Conservation (phyloP, 768 basidiomycete genomes). For the Auricularia heimuer region DNA sequence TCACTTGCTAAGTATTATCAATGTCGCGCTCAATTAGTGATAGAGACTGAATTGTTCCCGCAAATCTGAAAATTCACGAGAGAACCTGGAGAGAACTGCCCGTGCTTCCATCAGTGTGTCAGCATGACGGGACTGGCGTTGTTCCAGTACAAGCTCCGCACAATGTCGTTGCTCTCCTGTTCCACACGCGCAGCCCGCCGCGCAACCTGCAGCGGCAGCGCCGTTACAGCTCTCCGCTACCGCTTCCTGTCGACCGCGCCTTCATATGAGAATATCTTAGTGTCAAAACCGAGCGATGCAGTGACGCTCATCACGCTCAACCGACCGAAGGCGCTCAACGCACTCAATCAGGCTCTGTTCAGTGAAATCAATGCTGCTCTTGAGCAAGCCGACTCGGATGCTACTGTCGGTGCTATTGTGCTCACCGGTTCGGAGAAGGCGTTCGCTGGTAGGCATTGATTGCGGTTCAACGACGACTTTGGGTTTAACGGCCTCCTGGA, state of each 20-base stretch:
- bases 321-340: constrained; percentile 26
- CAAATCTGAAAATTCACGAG: too few relatives aligned
- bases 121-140: too few relatives aligned
- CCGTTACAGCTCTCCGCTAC: neutral
- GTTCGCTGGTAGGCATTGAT: constrained; percentile 26
- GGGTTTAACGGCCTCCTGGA: neutral
- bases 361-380: constrained; percentile 30
- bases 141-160: too few relatives aligned
- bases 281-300: constrained; percentile 54
- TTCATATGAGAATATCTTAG: constrained; percentile 54
- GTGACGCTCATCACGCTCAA: constrained; percentile 32
- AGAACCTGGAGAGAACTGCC: too few relatives aligned
- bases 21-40: too few relatives aligned
- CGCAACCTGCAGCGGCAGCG: too few relatives aligned
- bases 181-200: too few relatives aligned
- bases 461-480: neutral
- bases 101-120: too few relatives aligned
- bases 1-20: too few relatives aligned
- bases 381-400: constrained; percentile 23
- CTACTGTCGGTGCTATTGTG: constrained; percentile 31
- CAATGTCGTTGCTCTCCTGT: too few relatives aligned
- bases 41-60: too few relatives aligned
- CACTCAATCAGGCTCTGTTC: constrained; percentile 31
- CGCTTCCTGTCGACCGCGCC: neutral
- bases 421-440: constrained; percentile 35